Conservation (phyloP, 164 flowering plant genomes). For the Kingdonia uniflora region DNA sequence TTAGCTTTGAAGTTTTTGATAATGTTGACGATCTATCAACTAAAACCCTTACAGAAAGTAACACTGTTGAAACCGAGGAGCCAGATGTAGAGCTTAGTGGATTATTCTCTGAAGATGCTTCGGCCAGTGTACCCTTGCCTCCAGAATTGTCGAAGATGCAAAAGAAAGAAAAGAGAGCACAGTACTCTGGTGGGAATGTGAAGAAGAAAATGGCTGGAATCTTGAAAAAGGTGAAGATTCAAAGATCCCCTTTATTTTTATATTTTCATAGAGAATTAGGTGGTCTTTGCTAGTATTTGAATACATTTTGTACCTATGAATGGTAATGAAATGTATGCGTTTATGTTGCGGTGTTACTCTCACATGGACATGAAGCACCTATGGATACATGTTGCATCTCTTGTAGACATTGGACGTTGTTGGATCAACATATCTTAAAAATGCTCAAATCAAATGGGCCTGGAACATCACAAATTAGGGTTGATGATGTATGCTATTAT, state of each 20-base stretch:
- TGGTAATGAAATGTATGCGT: too few relatives aligned
- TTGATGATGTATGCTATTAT: too few relatives aligned
- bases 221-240: slow-evolving; percentile 66
- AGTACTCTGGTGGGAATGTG: slow-evolving; percentile 28
- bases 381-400: too few relatives aligned
- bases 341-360: too few relatives aligned
- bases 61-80: slow-evolving; percentile 24
- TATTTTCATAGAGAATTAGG: too few relatives aligned
- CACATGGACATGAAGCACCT: too few relatives aligned
- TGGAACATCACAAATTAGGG: too few relatives aligned
- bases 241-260: not conserved
- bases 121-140: slow-evolving; percentile 24
- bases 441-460: too few relatives aligned
- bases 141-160: slow-evolving; percentile 39
- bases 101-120: slow-evolving; percentile 55
- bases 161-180: slow-evolving; percentile 49
- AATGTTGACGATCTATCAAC: slow-evolving; percentile 9
- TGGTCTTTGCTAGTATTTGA: too few relatives aligned
- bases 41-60: slow-evolving; percentile 17
- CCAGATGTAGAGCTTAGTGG: slow-evolving; percentile 52
- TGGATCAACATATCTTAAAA: too few relatives aligned
- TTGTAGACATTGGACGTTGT: not conserved
- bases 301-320: too few relatives aligned
- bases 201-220: slow-evolving; percentile 58
- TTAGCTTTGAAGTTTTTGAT: slow-evolving; percentile 14